phyloP scores from a whole-genome alignment of 352 stramenopile species.

The Peronospora destructor region DNA sequence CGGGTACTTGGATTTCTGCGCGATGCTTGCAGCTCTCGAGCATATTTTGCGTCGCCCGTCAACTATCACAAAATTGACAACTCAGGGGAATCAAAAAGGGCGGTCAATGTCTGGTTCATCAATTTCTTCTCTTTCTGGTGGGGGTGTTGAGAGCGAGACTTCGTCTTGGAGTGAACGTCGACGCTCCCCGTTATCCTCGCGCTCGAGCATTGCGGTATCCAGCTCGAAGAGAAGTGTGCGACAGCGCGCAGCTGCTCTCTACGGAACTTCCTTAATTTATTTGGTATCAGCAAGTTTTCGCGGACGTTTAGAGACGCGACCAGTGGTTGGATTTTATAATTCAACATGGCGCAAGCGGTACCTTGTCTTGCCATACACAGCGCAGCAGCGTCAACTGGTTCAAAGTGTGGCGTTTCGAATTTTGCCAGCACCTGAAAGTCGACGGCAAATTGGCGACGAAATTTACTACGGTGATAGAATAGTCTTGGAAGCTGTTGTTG shows the following conservation, averaged over 20 bases:
- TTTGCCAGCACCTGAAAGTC: conserved; percentile 48
- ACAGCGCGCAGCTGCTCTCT: conserved; percentile 41
- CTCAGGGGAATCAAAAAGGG: conserved; percentile 18
- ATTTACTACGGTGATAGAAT: conserved; percentile 80
- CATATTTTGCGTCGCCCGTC: conserved; percentile 42
- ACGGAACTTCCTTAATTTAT: conserved; percentile 63
- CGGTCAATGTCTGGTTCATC: conserved; percentile 48
- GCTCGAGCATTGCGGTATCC: conserved; percentile 12
- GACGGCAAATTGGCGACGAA: conserved; percentile 47
- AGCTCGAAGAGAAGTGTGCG: conserved; percentile 20
- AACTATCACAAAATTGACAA: conserved; percentile 3
- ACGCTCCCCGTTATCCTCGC: conserved; percentile 21
- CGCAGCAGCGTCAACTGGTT: conserved; percentile 60
- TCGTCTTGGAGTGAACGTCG: conserved; percentile 26
- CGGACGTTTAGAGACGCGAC: conserved; percentile 63
- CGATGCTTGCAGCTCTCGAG: conserved; percentile 51
- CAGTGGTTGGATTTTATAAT: conserved; percentile 70
- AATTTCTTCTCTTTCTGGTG: conserved; percentile 40
- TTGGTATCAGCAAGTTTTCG: conserved; percentile 68
- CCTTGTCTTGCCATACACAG: conserved; percentile 66
- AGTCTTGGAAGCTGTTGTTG: conserved; percentile 47
- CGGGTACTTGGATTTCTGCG: conserved; percentile 78
- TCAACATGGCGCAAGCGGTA: conserved; percentile 81
- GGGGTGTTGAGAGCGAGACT: conserved; percentile 27
- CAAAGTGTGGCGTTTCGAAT: conserved; percentile 71